These are phyloP conservation scores for Straminergon stramineum DNA, from an alignment of 225 moss, liverwort and hornwort genomes.

Conservation along the genomic window DNA sequence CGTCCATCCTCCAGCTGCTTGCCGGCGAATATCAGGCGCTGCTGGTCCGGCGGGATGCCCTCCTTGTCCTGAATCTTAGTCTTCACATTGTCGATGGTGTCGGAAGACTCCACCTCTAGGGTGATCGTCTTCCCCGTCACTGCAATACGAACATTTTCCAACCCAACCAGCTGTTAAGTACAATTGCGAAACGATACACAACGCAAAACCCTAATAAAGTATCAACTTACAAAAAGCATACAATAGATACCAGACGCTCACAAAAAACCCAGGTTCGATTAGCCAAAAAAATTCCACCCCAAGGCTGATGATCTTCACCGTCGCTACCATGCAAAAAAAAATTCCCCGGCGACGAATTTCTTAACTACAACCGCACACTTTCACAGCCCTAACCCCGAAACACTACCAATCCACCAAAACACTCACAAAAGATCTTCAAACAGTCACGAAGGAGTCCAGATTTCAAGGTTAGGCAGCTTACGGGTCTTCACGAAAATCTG, in stretches of 20 bases:
- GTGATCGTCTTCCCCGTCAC: slow-evolving; percentile 87
- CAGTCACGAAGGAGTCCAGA: neutral
- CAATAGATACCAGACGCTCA: neutral
- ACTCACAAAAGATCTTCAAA: neutral
- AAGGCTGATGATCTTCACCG: neutral
- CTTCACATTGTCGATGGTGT: slow-evolving; percentile 52
- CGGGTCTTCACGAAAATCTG: slow-evolving; percentile 75
- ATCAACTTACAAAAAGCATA: neutral
- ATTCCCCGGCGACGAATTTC: neutral
- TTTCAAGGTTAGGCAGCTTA: neutral
- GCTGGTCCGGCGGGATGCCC: slow-evolving; percentile 47
- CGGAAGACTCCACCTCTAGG: slow-evolving; percentile 70
- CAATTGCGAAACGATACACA: neutral
- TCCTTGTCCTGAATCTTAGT: slow-evolving; percentile 49
- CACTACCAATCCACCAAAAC: neutral
- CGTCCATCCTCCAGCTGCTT: slow-evolving; percentile 49
- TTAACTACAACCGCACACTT: neutral
- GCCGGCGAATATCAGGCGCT: slow-evolving; percentile 47
- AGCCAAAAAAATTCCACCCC: neutral
- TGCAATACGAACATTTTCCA: neutral
- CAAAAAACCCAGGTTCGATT: neutral
- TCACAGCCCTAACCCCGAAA: neutral
- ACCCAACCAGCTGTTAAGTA: neutral
- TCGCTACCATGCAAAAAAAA: neutral
- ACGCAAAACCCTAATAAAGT: neutral